Evolutionary conservation across 805 yeast genomes (phyloP), one percentile per base, ranked within the genome.

Genomic region (Yamadazyma endophytica): DNA sequence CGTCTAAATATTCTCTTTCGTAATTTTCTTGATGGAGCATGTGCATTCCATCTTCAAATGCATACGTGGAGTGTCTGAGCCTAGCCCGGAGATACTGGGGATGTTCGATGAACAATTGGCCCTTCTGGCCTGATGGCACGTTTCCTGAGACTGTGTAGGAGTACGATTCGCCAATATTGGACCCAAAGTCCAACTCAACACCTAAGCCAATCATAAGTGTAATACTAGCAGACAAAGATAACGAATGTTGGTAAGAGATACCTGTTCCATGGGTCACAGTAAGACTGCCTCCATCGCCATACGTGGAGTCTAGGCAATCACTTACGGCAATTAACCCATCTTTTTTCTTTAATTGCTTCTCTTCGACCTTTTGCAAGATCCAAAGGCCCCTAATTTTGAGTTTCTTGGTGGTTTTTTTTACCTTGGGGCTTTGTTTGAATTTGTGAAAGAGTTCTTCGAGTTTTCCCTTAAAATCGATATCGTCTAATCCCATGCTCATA

Each of bases 261-360:
- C n/a, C n/a, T n/a, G n/a, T n/a, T 2, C 38, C 40, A 22, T 36
- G 25, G 15, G 31, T 31, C 17, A 36, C 36, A n/a, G 36, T 16
- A 2, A 46, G 21, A 1, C 44, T 31, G 4, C 51, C 51, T 11
- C 39, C 41, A 24, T 38, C 39, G 2, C 46, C 49, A 20, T 23
- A 15, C 6, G 36, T 33, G 2, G 34, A 31, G 13, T 43, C 44
- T 9, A 43, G 31, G 26, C 51, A 46, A 2, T 49, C 35, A 18
- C 36, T 38, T 0, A 46, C 21, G 11, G 51, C 49, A 8, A 44
- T 16, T 7, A 27, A 31, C 9, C 37, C 44, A 2, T 36, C 37
- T 7, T 32, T 28, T 5, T 15, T 12, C n/a, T 34, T 24, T 5
- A 24, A n/a, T 9, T 11, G 12, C 3, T 32, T 6, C 4, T 24